These are phyloP conservation scores for Chlamydomonas sp. DNA, from an alignment of 139 green algal genomes.

Conservation along the genomic window DNA sequence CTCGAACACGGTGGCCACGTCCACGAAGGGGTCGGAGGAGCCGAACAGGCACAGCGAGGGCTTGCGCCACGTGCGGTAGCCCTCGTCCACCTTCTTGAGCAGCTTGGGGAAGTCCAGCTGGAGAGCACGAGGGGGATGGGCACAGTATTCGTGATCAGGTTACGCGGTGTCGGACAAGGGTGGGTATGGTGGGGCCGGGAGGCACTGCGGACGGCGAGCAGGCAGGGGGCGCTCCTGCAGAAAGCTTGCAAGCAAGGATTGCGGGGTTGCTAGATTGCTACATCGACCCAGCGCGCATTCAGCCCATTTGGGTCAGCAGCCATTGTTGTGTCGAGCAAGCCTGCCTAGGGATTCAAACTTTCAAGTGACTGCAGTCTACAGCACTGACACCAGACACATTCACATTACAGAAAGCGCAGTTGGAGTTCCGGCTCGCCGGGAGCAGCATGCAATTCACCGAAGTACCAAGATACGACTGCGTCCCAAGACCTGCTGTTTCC, in stretches of 20 bases:
- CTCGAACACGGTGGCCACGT: slow-evolving; percentile 40
- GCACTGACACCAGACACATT: too few relatives aligned
- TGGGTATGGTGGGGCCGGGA: neutral
- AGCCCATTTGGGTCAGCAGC: too few relatives aligned
- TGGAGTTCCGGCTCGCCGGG: too few relatives aligned
- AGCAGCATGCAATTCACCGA: too few relatives aligned
- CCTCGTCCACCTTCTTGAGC: slow-evolving; percentile 67
- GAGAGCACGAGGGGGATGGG: neutral
- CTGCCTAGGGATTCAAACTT: neutral
- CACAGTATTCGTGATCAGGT: neutral
- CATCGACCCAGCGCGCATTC: too few relatives aligned
- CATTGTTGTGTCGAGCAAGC: too few relatives aligned
- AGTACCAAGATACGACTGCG: too few relatives aligned
- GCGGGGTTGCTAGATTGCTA: too few relatives aligned
- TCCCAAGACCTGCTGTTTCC: neutral
- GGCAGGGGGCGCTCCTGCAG: too few relatives aligned
- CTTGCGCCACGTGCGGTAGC: slow-evolving; percentile 66
- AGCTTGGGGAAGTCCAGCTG: slow-evolving; percentile 62
- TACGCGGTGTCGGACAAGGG: neutral
- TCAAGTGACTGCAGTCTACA: neutral
- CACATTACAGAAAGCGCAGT: too few relatives aligned
- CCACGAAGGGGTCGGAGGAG: slow-evolving; percentile 72
- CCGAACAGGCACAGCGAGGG: slow-evolving; percentile 75
- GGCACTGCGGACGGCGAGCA: too few relatives aligned
- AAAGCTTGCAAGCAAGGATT: too few relatives aligned